Evolutionary conservation across 106 monocot genomes (phyloP).

Genomic region (Dendrobium nobile): DNA sequence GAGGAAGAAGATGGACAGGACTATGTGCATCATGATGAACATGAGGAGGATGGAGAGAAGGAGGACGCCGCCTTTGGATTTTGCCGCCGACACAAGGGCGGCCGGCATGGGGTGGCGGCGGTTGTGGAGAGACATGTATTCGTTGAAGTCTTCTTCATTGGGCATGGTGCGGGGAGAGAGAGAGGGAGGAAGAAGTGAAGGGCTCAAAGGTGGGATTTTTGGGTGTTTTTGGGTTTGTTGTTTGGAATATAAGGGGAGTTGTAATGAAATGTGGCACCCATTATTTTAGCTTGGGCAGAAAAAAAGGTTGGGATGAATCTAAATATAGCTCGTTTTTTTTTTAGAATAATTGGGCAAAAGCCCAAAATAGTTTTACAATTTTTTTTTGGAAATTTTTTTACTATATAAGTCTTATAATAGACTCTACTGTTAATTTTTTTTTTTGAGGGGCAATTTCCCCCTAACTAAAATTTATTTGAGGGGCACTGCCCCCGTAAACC

Average conservation of each 20-base stretch:
- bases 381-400: too few species aligned
- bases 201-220: too few species aligned
- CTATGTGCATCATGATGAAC: conserved; percentile 46
- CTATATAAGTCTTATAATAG: too few species aligned
- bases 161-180: conserved; percentile 1
- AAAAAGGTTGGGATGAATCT: too few species aligned
- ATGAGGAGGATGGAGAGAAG: conserved; percentile 57
- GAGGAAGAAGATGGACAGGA: conserved; percentile 77
- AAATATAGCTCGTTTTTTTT: too few species aligned
- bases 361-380: too few species aligned
- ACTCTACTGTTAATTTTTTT: too few species aligned
- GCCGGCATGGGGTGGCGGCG: background rate
- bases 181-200: background rate
- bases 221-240: too few species aligned
- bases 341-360: too few species aligned
- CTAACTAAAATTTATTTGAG: too few species aligned
- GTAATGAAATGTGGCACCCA: background rate
- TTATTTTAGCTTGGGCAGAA: background rate
- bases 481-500: too few species aligned
- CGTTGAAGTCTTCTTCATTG: background rate
- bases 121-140: conserved; percentile 3
- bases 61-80: conserved; percentile 38
- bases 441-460: too few species aligned
- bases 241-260: background rate
- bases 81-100: conserved; percentile 10